Evolutionary conservation across 2,329 filamentous ascomycete genomes (phyloP).

Genomic region (Pseudocercospora ulei): DNA sequence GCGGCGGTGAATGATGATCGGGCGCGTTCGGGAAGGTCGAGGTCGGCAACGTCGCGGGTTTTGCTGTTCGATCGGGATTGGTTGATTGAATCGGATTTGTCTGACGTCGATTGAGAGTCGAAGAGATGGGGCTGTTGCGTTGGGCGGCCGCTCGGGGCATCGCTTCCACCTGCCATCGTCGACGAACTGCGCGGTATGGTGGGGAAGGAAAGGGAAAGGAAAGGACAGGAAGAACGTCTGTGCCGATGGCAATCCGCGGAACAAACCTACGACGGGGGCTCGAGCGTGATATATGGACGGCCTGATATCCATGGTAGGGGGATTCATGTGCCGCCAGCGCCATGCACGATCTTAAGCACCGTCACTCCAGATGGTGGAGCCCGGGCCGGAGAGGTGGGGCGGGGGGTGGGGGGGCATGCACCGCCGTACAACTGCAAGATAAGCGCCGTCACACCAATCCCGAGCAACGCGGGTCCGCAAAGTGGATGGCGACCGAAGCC

Average conservation of each 20-base stretch:
- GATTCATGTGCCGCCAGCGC: conserved; percentile 12
- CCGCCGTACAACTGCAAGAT: conserved; percentile 10
- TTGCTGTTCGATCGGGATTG: conserved; percentile 18
- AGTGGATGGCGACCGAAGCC: conserved; percentile 8
- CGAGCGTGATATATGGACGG: conserved; percentile 13
- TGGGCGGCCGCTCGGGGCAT: conserved; percentile 1
- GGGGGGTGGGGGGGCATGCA: too few species aligned
- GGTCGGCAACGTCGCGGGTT: conserved; percentile 10
- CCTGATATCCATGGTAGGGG: conserved; percentile 8
- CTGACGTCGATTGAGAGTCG: conserved; percentile 19
- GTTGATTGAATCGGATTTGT: conserved; percentile 17
- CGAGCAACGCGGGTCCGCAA: conserved; percentile 8
- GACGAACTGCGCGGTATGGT: neutral
- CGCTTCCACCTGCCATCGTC: conserved; percentile 16
- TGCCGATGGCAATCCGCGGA: conserved; percentile 1
- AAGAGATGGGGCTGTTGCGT: conserved; percentile 5
- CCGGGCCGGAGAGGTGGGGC: too few species aligned
- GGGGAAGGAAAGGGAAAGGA: too few species aligned
- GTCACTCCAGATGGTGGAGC: too few species aligned
- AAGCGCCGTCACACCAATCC: conserved; percentile 14
- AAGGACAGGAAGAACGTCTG: conserved; percentile 7
- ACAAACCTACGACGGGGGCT: conserved; percentile 14
- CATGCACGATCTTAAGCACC: conserved; percentile 20
- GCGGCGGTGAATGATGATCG: conserved; percentile 21
- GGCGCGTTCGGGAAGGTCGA: conserved; percentile 6